Evolutionary conservation across 192 early-diverging fungal species (phyloP).

Genomic region (Oehlia diaphana): DNA sequence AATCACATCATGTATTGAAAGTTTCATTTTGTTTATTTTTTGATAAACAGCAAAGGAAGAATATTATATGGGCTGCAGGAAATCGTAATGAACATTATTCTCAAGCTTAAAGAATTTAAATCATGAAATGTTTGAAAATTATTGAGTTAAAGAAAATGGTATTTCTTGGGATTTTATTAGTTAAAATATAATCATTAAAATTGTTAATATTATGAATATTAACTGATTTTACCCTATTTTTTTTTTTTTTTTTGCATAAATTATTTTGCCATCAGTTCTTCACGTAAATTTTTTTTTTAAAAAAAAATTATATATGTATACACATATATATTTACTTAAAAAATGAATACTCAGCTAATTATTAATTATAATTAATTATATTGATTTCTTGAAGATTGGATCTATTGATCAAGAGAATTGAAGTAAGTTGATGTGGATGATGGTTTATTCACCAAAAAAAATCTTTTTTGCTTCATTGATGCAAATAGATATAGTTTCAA

Average conservation of each 20-base stretch:
- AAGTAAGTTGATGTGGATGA: too few relatives aligned
- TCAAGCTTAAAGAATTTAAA: not conserved
- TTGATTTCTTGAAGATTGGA: too few relatives aligned
- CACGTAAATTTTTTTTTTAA: too few relatives aligned
- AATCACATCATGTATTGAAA: not conserved
- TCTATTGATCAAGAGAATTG: too few relatives aligned
- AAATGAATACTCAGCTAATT: too few relatives aligned
- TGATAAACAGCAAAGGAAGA: not conserved
- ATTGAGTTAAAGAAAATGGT: not conserved
- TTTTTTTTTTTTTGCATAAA: too few relatives aligned
- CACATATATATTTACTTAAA: too few relatives aligned
- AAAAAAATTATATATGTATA: too few relatives aligned
- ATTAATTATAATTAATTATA: too few relatives aligned
- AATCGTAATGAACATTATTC: not conserved
- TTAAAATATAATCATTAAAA: not conserved
- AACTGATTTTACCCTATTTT: not conserved
- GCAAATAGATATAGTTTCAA: too few relatives aligned
- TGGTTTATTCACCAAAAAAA: too few relatives aligned
- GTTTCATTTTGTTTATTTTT: not conserved
- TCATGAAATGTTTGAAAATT: not conserved
- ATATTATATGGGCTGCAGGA: not conserved
- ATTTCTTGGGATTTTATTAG: not conserved
- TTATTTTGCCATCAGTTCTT: not conserved
- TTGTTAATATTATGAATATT: not conserved
- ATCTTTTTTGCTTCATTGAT: too few relatives aligned